phyloP scores from a whole-genome alignment of 164 flowering plant genomes.

The Liriodendron chinense region DNA sequence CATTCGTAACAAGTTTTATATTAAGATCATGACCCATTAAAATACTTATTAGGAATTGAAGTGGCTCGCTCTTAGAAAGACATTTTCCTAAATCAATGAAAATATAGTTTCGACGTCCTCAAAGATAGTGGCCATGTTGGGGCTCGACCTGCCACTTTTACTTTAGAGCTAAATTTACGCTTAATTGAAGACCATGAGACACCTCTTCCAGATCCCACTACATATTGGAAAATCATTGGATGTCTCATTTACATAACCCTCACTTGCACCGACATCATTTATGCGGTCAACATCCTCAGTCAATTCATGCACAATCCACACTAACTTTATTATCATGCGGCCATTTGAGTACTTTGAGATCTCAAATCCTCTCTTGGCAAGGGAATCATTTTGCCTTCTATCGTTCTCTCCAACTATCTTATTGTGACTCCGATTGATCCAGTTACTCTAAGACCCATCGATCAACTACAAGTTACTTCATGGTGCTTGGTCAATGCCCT shows the following conservation, averaged over 20 bases:
- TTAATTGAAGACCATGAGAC: too few relatives aligned
- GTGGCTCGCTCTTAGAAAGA: background rate
- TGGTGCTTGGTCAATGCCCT: background rate
- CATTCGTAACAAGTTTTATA: background rate
- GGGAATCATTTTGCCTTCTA: too few relatives aligned
- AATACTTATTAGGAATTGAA: too few relatives aligned
- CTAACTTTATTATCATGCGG: background rate
- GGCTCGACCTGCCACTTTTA: background rate
- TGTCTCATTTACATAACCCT: too few relatives aligned
- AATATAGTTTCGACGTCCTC: background rate
- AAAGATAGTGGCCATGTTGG: background rate
- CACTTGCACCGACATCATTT: too few relatives aligned
- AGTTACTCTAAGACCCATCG: background rate
- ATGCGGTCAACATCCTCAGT: too few relatives aligned
- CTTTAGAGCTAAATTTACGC: background rate
- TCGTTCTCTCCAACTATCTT: too few relatives aligned
- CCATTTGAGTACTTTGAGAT: too few relatives aligned
- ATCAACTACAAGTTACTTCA: background rate
- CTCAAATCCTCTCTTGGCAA: too few relatives aligned
- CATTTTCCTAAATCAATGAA: background rate
- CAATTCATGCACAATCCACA: too few relatives aligned
- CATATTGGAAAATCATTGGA: too few relatives aligned
- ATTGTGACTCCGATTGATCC: conserved; percentile 26
- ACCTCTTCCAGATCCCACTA: too few relatives aligned
- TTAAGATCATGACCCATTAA: background rate